Evolutionary conservation across 2,329 filamentous ascomycete species (phyloP).

Genomic region (Hypoxylon sp.): DNA sequence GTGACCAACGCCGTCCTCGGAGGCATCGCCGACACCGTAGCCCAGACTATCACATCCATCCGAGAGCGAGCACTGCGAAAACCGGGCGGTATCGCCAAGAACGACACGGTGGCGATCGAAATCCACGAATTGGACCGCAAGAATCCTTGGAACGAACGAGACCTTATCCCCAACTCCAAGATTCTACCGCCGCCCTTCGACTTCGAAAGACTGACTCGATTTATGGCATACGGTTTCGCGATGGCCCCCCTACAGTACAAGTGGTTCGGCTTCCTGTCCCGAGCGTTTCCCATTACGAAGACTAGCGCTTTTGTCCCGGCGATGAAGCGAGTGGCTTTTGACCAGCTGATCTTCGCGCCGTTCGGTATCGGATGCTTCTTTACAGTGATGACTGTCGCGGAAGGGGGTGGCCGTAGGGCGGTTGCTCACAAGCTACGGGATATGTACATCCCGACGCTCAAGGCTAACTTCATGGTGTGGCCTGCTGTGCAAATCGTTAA

Average conservation of each 20-base stretch:
- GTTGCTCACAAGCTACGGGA: conserved; percentile 88
- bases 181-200: conserved; percentile 85
- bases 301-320: conserved; percentile 78
- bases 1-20: conserved; percentile 96
- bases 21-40: conserved; percentile 95
- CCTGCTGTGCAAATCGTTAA: conserved; percentile 96
- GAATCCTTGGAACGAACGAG: conserved; percentile 73
- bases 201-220: conserved; percentile 92
- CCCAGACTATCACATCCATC: conserved; percentile 89
- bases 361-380: conserved; percentile 90
- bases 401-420: conserved; percentile 86
- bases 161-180: conserved; percentile 74
- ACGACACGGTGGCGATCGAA: conserved; percentile 84
- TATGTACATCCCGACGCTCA: conserved; percentile 92
- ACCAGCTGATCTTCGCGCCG: conserved; percentile 94
- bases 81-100: conserved; percentile 65
- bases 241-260: conserved; percentile 96
- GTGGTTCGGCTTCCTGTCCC: conserved; percentile 91
- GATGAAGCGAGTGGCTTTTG: conserved; percentile 89
- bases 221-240: conserved; percentile 96
- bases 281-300: conserved; percentile 86
- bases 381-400: conserved; percentile 93
- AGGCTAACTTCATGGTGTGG: conserved; percentile 97
- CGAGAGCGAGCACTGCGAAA: conserved; percentile 75
- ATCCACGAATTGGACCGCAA: conserved; percentile 89